These are phyloP conservation scores for Solanum infundibuliforme DNA, from an alignment of 257 asterid species.

Conservation along the genomic window DNA sequence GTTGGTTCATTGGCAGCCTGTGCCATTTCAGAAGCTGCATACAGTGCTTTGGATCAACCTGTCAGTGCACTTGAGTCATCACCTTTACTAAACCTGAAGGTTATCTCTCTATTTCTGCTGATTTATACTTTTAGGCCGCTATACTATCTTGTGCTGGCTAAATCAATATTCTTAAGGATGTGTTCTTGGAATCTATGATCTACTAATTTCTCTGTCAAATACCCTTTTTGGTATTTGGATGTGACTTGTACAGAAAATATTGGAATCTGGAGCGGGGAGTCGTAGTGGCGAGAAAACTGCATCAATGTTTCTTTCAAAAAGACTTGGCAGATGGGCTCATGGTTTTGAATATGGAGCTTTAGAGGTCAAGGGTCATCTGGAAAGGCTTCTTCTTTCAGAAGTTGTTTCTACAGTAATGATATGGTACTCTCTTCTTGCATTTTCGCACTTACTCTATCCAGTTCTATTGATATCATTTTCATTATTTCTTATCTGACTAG, in stretches of 20 bases:
- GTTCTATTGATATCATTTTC: not conserved
- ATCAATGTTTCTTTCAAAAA: slow-evolving; percentile 55
- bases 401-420: slow-evolving; percentile 57
- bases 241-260: slow-evolving; percentile 45
- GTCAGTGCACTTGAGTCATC: slow-evolving; percentile 82
- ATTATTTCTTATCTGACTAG: slow-evolving; percentile 11
- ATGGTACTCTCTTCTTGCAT: slow-evolving; percentile 28
- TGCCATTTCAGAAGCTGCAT: slow-evolving; percentile 88
- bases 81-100: slow-evolving; percentile 78
- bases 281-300: slow-evolving; percentile 58
- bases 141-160: not conserved
- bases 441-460: not conserved
- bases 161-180: not conserved
- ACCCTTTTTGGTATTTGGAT: not conserved
- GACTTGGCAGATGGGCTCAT: slow-evolving; percentile 45
- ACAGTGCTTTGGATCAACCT: slow-evolving; percentile 97
- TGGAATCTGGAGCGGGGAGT: slow-evolving; percentile 80
- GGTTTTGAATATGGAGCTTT: slow-evolving; percentile 84
- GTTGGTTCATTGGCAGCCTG: slow-evolving; percentile 95
- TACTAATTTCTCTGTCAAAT: not conserved
- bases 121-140: not conserved
- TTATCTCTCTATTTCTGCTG: slow-evolving; percentile 16
- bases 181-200: not conserved
- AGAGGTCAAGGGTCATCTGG: slow-evolving; percentile 73
- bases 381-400: slow-evolving; percentile 48